A percentile compares a stretch with the other conserved stretches of the same genome.
Evolutionary conservation across 2,329 filamentous ascomycete species (phyloP).

Genomic region (Fusarium sp.): DNA sequence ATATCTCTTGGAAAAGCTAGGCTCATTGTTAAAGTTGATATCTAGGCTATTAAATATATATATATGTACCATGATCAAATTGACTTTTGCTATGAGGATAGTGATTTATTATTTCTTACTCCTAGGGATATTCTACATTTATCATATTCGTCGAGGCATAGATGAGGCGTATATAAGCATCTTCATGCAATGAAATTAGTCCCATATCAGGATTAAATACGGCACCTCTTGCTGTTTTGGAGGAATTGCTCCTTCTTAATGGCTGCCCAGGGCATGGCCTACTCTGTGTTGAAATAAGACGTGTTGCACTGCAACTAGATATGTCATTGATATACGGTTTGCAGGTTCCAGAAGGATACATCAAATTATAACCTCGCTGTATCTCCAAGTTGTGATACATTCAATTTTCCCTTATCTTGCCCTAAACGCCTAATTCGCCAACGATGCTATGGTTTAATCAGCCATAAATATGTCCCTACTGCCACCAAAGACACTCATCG

Average conservation of each 20-base stretch:
- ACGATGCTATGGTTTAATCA: conserved; percentile 40
- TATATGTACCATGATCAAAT: conserved; percentile 7
- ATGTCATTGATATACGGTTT: neutral
- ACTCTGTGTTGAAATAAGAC: neutral
- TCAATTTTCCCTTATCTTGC: conserved; percentile 27
- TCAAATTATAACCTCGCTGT: conserved; percentile 8
- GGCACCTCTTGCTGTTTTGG: neutral
- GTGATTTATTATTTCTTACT: too few relatives aligned
- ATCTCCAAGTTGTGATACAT: conserved; percentile 13
- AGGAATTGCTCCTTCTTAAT: neutral
- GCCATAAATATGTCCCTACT: conserved; percentile 15
- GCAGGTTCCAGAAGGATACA: neutral
- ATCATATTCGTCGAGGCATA: too few relatives aligned
- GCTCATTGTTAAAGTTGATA: too few relatives aligned
- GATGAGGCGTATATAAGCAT: too few relatives aligned
- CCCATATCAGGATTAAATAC: neutral
- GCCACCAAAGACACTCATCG: conserved; percentile 43
- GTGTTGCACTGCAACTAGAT: neutral
- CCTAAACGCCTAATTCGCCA: conserved; percentile 48
- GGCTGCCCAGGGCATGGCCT: neutral
- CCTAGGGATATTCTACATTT: too few relatives aligned
- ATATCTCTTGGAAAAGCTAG: too few relatives aligned
- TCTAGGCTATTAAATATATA: too few relatives aligned
- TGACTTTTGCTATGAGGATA: conserved; percentile 7
- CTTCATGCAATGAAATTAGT: neutral